Conservation (phyloP, 306 rosid genomes). For the Vicia sativa region DNA sequence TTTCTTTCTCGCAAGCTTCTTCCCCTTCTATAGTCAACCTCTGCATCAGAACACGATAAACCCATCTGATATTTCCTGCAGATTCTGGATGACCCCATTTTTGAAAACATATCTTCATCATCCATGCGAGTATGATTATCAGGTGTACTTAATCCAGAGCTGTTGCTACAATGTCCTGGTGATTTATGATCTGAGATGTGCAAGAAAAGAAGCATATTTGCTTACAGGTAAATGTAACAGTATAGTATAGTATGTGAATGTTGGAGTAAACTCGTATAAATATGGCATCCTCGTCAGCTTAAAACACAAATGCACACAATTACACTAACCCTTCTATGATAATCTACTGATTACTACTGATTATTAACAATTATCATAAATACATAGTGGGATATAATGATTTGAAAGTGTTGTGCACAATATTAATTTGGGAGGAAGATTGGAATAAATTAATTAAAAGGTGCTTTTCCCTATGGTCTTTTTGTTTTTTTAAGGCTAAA, state of each 20-base stretch:
- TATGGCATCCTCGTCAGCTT: constrained; percentile 1
- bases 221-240: constrained; percentile 29
- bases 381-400: neutral
- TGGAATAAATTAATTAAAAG: constrained; percentile 1
- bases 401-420: neutral
- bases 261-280: constrained; percentile 1
- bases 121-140: constrained; percentile 45
- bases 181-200: constrained; percentile 61
- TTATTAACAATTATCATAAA: neutral
- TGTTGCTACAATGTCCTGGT: constrained; percentile 52
- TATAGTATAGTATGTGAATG: neutral
- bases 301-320: constrained; percentile 22
- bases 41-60: constrained; percentile 91
- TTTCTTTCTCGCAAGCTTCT: constrained; percentile 79
- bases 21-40: constrained; percentile 92
- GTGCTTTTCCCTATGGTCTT: constrained; percentile 10
- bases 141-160: constrained; percentile 64
- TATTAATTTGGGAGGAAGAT: neutral
- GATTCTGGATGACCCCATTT: constrained; percentile 61
- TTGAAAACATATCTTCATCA: constrained; percentile 75
- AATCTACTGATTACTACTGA: neutral
- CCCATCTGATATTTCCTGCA: constrained; percentile 74
- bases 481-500: neutral
- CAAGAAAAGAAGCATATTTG: constrained; percentile 43
- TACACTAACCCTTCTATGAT: constrained; percentile 23